These are phyloP conservation scores for Candida montana DNA, from an alignment of 805 yeast species.

Conservation along the genomic window DNA sequence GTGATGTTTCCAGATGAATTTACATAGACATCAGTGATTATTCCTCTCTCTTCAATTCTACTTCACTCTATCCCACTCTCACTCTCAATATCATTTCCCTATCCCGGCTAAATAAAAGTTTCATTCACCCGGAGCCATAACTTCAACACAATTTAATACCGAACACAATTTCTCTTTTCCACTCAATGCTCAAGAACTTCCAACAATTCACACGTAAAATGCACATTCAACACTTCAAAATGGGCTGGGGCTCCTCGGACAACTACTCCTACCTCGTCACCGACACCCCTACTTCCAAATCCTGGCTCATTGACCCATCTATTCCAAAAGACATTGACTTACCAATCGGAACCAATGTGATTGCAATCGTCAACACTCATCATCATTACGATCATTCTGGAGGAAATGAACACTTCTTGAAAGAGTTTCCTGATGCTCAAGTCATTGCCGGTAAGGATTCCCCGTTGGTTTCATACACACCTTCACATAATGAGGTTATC, in stretches of 20 bases:
- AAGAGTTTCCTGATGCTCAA: constrained; percentile 42
- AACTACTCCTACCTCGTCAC: constrained; percentile 78
- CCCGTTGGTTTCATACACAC: constrained; percentile 66
- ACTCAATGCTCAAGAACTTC: neutral
- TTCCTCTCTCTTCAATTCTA: too few relatives aligned
- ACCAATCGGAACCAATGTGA: constrained; percentile 32
- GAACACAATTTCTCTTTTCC: too few relatives aligned
- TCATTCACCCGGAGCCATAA: too few relatives aligned
- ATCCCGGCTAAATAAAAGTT: too few relatives aligned
- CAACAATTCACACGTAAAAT: constrained; percentile 40
- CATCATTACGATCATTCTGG: constrained; percentile 96
- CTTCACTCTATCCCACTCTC: too few relatives aligned
- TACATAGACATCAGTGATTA: too few relatives aligned
- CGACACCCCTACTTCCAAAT: constrained; percentile 58
- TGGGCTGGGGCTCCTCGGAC: constrained; percentile 94
- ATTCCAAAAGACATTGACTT: constrained; percentile 59
- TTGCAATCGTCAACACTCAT: constrained; percentile 88
- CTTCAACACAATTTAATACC: too few relatives aligned
- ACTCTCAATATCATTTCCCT: too few relatives aligned
- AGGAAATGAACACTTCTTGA: constrained; percentile 51
- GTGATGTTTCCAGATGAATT: too few relatives aligned
- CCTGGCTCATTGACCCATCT: constrained; percentile 93
- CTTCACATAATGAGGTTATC: constrained; percentile 56
- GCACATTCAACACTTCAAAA: constrained; percentile 79
- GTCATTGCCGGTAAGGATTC: constrained; percentile 83